Evolutionary conservation across 2,329 filamentous ascomycete species (phyloP).

Genomic region (Cladosporium sp.): DNA sequence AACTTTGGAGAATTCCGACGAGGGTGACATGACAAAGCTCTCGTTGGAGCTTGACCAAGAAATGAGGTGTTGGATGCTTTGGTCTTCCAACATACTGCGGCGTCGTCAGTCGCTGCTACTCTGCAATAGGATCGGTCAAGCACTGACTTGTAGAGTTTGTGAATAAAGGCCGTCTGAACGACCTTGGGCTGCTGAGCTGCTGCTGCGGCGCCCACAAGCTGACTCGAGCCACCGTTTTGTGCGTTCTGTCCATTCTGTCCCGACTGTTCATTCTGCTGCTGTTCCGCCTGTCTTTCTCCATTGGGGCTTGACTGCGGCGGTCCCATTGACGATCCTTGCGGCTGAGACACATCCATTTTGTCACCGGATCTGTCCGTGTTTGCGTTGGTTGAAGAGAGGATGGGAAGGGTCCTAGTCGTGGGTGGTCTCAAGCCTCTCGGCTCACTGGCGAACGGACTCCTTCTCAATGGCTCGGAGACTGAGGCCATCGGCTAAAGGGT

Average conservation of each 20-base stretch:
- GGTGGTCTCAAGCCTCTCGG: constrained; percentile 19
- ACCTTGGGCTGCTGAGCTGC: constrained; percentile 93
- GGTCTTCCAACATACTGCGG: constrained; percentile 90
- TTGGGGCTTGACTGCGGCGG: constrained; percentile 28
- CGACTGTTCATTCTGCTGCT: constrained; percentile 16
- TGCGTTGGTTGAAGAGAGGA: constrained; percentile 26
- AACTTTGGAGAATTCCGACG: constrained; percentile 96
- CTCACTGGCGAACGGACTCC: constrained; percentile 29
- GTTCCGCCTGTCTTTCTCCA: constrained; percentile 22
- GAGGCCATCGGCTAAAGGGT: constrained; percentile 36
- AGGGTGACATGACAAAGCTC: constrained; percentile 98
- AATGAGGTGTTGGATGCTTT: constrained; percentile 88
- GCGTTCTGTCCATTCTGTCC: constrained; percentile 11
- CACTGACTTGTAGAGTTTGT: constrained; percentile 94
- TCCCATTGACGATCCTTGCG: constrained; percentile 23
- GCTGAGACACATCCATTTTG: constrained; percentile 29
- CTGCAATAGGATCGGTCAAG: background rate
- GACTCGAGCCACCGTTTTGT: constrained; percentile 8
- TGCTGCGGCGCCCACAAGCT: constrained; percentile 56
- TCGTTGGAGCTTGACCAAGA: constrained; percentile 93
- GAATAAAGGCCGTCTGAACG: constrained; percentile 97
- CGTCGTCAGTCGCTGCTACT: constrained; percentile 28
- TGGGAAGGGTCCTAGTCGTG: constrained; percentile 26
- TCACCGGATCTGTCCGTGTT: constrained; percentile 17
- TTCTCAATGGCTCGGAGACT: constrained; percentile 36